phyloP scores from a whole-genome alignment of 257 asterid species.

The Solanum pinnatisectum region DNA sequence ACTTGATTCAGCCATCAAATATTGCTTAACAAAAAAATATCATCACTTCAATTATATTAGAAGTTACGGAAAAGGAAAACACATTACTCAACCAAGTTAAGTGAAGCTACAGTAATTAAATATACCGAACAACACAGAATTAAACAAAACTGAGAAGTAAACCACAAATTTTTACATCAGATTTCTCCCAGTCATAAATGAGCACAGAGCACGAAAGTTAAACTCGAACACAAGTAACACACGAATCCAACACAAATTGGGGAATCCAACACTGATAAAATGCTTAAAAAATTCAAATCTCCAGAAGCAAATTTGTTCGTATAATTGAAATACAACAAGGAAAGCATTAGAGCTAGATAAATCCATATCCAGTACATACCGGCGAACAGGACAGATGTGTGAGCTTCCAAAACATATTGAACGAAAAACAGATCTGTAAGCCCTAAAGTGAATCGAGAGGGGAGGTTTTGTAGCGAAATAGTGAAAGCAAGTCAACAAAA shows the following conservation, averaged over 20 bases:
- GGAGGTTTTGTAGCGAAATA: conserved; percentile 4
- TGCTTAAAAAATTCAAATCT: background rate
- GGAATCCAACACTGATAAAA: background rate
- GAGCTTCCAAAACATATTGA: conserved; percentile 91
- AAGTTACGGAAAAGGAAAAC: background rate
- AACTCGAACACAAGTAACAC: background rate
- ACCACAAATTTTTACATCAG: background rate
- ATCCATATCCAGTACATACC: conserved; percentile 37
- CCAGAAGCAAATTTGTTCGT: background rate
- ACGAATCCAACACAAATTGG: background rate
- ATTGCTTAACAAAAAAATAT: background rate
- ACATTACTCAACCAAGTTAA: background rate
- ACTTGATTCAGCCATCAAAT: background rate
- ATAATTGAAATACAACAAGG: background rate
- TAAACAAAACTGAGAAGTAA: background rate
- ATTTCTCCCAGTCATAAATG: background rate
- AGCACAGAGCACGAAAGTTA: background rate
- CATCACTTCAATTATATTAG: background rate
- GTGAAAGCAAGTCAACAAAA: conserved; percentile 14
- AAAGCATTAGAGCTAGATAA: background rate
- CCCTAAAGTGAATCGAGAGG: conserved; percentile 17
- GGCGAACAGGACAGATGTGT: conserved; percentile 84
- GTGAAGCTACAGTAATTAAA: background rate
- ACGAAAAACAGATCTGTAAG: conserved; percentile 41
- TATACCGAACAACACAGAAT: background rate